Base-by-base conservation (phyloP, 495 filamentous ascomycete species). In the Polyplosphaeria fusca region DNA sequence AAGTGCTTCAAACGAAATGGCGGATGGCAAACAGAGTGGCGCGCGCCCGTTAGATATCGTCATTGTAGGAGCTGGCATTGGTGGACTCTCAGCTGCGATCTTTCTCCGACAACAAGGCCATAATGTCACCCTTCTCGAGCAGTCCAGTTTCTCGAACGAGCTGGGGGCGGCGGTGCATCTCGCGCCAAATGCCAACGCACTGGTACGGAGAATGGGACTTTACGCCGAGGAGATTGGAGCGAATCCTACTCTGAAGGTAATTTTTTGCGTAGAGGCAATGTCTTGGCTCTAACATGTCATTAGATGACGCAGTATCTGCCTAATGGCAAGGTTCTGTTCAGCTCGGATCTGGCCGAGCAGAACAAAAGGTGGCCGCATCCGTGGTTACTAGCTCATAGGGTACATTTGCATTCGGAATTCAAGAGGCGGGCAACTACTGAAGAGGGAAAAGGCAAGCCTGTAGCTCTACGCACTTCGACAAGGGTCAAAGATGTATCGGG, bases 381-480 rank as follows among this genome's bases (percentile, higher is more conserved):
- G 27, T 69, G 68, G 67, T 48, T 62, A 4, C 60, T 71, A 4
- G 57, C 64, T n/a, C 68, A 71, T 47, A 64, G 68, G 1, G 52
- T 63, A 19, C 49, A 66, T 45, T 48, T 71, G 0, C 67, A 69
- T 47, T 42, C 48, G 3, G 55, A 61, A 14, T 41, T 71, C 19
- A 69, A 66, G 22, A 42, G 58, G 23, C 19, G 53, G 38, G 68
- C 67, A 4, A 66, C 54, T 0, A 52, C 30, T 11, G 11, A 30
- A 5, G 48, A 60, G 16, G 66, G 64, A 12, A 53, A 45, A 13
- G 68, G 67, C 13, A 52, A 47, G 37, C 63, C 67, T 3, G 67
- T 55, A 11, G 32, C 57, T 54, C 45, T 47, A 0, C 27, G 26
- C 11, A 63, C 50, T 12, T 47, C 52, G 0, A 45, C 51, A 28